Conservation (phyloP, 495 filamentous ascomycete species). For the Podospora fimiseda region DNA sequence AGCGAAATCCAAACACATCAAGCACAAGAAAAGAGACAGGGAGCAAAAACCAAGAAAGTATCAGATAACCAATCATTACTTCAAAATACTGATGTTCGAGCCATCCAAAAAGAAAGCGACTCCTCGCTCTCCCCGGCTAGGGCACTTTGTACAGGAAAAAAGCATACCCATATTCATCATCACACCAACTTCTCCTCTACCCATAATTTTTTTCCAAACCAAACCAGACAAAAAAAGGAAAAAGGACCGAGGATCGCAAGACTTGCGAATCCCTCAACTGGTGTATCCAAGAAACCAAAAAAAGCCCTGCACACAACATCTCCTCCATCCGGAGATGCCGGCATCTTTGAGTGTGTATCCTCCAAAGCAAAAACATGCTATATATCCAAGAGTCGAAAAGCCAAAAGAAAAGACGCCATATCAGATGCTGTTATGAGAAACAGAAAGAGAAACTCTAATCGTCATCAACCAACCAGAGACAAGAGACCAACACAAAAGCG, state of each 20-base stretch:
- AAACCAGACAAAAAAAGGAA: not conserved
- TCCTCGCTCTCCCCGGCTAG: no score
- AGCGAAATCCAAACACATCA: no score
- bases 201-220: not conserved
- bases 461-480: not conserved
- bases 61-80: no score
- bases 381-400: not conserved
- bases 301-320: not conserved
- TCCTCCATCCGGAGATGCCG: no score
- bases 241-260: not conserved
- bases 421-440: not conserved
- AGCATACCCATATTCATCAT: not conserved
- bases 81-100: no score
- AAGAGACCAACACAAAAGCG: not conserved
- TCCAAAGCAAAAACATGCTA: not conserved
- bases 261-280: no score
- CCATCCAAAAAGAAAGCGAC: not conserved
- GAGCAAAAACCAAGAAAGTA: no score
- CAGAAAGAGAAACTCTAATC: not conserved
- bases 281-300: not conserved
- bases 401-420: not conserved
- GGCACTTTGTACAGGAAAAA: no score
- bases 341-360: not conserved
- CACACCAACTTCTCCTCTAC: not conserved
- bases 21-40: no score